These are phyloP conservation scores for Cordyceps fumosorosea DNA, from an alignment of 2,329 filamentous ascomycete genomes.

Conservation along the genomic window DNA sequence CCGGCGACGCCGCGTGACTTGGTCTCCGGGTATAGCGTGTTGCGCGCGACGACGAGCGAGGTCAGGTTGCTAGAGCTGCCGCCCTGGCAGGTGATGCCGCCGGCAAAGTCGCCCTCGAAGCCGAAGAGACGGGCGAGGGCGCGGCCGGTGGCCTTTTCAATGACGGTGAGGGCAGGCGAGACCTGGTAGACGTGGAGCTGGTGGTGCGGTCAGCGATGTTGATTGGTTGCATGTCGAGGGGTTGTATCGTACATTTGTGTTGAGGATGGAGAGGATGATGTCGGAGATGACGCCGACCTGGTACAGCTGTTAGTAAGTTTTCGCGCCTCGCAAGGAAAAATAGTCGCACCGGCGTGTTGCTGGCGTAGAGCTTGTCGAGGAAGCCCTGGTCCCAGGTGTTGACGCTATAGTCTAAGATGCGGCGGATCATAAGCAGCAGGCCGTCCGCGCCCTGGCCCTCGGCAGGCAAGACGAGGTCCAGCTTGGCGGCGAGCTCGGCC, in stretches of 20 bases:
- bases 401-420: conserved; percentile 76
- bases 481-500: conserved; percentile 46
- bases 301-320: conserved; percentile 10
- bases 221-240: background rate
- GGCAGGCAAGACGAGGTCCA: conserved; percentile 53
- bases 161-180: conserved; percentile 76
- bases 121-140: conserved; percentile 72
- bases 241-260: conserved; percentile 63
- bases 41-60: conserved; percentile 80
- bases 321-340: no score
- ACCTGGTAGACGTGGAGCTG: conserved; percentile 88
- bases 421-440: conserved; percentile 61
- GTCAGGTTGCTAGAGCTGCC: conserved; percentile 80
- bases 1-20: conserved; percentile 71
- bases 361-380: conserved; percentile 89
- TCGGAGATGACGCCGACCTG: conserved; percentile 79
- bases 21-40: conserved; percentile 71
- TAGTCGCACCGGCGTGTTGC: conserved; percentile 64
- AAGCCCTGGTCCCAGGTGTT: conserved; percentile 99
- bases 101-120: conserved; percentile 60
- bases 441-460: conserved; percentile 63
- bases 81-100: conserved; percentile 74
- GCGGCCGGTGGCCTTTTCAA: conserved; percentile 77
- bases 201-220: background rate
- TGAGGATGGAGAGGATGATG: conserved; percentile 74